Percentiles rank a stretch among this genome's conserved stretches.
Conservation (phyloP, 352 stramenopile species). For the Aphanomyces stellatus region DNA sequence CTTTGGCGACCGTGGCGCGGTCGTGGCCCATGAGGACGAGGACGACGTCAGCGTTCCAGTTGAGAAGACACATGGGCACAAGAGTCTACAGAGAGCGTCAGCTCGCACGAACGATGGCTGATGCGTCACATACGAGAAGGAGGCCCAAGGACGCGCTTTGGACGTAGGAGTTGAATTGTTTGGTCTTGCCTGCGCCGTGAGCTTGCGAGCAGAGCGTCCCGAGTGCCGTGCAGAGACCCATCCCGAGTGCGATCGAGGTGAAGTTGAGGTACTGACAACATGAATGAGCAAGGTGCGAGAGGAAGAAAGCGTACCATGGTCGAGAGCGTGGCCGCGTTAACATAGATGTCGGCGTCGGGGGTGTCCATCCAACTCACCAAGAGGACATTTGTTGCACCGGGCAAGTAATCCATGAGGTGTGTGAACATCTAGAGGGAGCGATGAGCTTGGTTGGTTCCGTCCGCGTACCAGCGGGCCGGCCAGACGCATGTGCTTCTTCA, state of each 20-base stretch:
- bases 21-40: constrained; percentile 37
- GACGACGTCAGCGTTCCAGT: constrained; percentile 42
- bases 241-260: constrained; percentile 54
- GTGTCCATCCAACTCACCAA: constrained; percentile 48
- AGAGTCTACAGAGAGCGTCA: background rate
- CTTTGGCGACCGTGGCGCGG: constrained; percentile 35
- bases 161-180: constrained; percentile 47
- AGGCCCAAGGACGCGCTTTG: background rate
- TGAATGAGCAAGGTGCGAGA: background rate
- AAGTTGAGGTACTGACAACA: constrained; percentile 48
- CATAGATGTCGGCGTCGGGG: constrained; percentile 34
- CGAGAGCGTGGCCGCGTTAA: constrained; percentile 40
- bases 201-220: constrained; percentile 83
- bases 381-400: constrained; percentile 50
- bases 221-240: constrained; percentile 74
- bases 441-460: background rate
- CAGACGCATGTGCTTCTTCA: background rate
- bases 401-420: constrained; percentile 52
- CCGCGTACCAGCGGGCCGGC: background rate
- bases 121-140: background rate
- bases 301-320: background rate
- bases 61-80: constrained; percentile 39
- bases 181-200: constrained; percentile 52
- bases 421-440: constrained; percentile 30
- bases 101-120: background rate